Base-by-base conservation (phyloP, 2,329 filamentous ascomycete species). In the Ophiostoma sp. region DNA sequence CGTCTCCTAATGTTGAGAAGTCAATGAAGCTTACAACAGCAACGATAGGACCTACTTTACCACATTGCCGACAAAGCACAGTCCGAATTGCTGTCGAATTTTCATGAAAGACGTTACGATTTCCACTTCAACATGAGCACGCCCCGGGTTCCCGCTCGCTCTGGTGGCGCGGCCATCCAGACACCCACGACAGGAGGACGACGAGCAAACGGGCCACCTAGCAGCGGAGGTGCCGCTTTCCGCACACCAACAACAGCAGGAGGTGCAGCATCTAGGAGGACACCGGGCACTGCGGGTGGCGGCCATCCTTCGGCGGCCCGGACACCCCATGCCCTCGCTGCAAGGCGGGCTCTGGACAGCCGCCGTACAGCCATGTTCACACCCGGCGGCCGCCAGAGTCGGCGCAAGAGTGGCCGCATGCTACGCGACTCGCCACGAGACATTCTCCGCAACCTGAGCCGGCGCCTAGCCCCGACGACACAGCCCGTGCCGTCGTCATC, bases 311-410 rank as follows among this genome's bases (percentile, higher is more conserved):
- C 83, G 1, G 82, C 77, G 2, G 76, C 81, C 3, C 74, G 75
- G 7, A 89, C 87, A 18, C 87, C 87, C 0, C 87, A 89, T 74
- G 85, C 83, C 64, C 83, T 83, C 72, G 86, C 86, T 11, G 87
- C 87, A 60, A 82, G 82, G 64, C 81, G 84, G 63, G 82, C 85
- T 44, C 80, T 88, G 66, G 82, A 87, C 72, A 81, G 83, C 71
- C 84, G 86, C 5, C 83, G 87, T 58, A 82, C 83, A 2, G 84
- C 84, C 64, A 79, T 86, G 64, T 82, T 87, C 70, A 89, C 87
- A 0, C 87, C 87, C 0, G 85, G 85, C 18, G 71, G 72, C 7
- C 70, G 71, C 7, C 83, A 69, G 83, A 71, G 82, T 82, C 67
- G 81, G 84, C 27, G 87, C n/a, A 82, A 82, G 72, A 88, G 86